Base-by-base conservation (phyloP, 495 filamentous ascomycete species). In the Annulohypoxylon maeteangense region DNA sequence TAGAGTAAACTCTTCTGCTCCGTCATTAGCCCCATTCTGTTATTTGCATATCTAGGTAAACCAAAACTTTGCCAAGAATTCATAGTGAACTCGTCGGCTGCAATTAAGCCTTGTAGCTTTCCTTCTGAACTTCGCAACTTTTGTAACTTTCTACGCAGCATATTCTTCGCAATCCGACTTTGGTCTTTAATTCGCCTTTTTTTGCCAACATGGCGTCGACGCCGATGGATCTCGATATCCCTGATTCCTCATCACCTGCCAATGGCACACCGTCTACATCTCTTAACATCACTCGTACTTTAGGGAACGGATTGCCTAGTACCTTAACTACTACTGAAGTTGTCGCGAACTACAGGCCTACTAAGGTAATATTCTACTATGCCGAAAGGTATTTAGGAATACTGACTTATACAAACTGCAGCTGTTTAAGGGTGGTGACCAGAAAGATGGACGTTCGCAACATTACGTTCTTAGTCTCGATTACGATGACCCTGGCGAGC, bases 401-500 rank as follows among this genome's bases (percentile, higher is more conserved):
- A 31, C 36, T 59, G 54, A 14, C 71, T 75, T 5, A 69, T 50
- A 7, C 18, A 25, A 18, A 3, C 32, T 16, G 8, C n/a, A 85
- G 83, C 71, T 84, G 5, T 84, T 85, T 59, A 77, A 68, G 36
- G 79, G 82, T 22, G 79, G 83, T 14, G 78, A 81, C 62, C 51
- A 79, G 7, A 84, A 84, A 68, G 81, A 82, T 8, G 78, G 76
- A 56, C 76, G 77, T 42, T 71, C 74, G 1, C 78, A 75, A 50
- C 81, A 82, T 10, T 74, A 79, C 32, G 81, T 87, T 23, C 75
- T 86, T 3, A 98, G 94, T 4, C 87, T 99, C 72, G 94, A 98
- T 81, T 98, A 97, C 74, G 94, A 98, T 80, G 94, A 98, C 82
- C 90, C 90, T 23, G 95, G 95, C 74, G 93, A 97, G 70, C 91